Evolutionary conservation across 768 basidiomycete genomes (phyloP), one percentile per base, ranked within the genome.

Genomic region (Trametopsis cervina): DNA sequence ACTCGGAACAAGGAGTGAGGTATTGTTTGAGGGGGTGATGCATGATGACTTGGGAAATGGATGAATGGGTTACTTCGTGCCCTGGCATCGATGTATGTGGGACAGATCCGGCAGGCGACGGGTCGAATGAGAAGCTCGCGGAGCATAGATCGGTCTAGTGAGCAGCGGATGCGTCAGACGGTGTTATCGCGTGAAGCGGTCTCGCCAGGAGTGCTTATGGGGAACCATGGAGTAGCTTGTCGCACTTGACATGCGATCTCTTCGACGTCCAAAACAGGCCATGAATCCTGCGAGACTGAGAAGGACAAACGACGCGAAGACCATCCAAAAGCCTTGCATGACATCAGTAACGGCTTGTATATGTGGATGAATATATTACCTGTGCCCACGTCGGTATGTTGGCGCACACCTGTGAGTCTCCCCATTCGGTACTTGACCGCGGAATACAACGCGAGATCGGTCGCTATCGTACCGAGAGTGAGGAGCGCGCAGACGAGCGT

Each of bases 401-500:
- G 65, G n/a, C 57, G 53, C 20, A 74, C 61, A 46, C 69, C 63
- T 37, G 64, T 56, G 10, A 89, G 69, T 47, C 77, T 70, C 38
- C 65, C 64, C 56, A 85, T 70, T 54, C 81, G 69, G 44, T 81
- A 70, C 59, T 76, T 79, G 44, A 82, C 72, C 49, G 72, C 78
- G 2, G 70, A 80, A 57, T 69, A 83, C 24, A 91, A 75, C 12
- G 85, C 83, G 51, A 89, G 82, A 62, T 91, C 86, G 61, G 85
- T 78, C 36, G 77, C 76, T 58, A 90, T 87, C 1, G 85, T 80
- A 52, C 89, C 77, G 47, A 89, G 66, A 2, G 85, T 77, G 38
- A 90, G 60, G 18, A 74, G 51, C 0, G 84, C 81, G 6, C 84
- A 85, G 46, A 89, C 69, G 74, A 86, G 85, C 11, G 87, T 72